Percentiles rank a stretch among this genome's conserved stretches.
phyloP scores from a whole-genome alignment of 495 filamentous ascomycete species.

The Bacidia rubella region DNA sequence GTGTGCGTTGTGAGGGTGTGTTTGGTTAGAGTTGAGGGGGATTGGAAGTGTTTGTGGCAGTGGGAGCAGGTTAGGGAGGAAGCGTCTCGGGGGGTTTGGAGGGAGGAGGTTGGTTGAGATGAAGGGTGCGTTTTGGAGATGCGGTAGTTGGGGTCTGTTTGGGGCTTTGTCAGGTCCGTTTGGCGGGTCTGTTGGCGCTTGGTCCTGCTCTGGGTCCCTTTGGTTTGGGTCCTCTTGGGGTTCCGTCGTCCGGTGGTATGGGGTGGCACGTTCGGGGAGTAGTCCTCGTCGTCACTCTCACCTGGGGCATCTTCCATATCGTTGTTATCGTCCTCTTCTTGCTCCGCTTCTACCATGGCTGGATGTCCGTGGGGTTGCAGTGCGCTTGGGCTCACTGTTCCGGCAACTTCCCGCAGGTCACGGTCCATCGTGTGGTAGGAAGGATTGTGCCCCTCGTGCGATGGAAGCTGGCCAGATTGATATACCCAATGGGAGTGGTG shows the following conservation, averaged over 20 bases:
- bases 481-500: background rate
- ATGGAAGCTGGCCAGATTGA: background rate
- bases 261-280: background rate
- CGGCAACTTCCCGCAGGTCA: background rate
- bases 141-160: background rate
- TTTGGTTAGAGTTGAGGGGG: constrained; percentile 15
- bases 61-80: constrained; percentile 7
- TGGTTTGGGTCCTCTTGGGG: background rate
- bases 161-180: background rate
- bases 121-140: constrained; percentile 2
- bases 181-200: constrained; percentile 4
- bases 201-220: background rate
- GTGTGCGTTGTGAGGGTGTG: constrained; percentile 25
- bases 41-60: constrained; percentile 10
- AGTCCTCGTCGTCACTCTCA: constrained; percentile 14
- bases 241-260: background rate
- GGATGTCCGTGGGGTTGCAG: background rate
- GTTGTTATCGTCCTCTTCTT: constrained; percentile 11
- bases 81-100: background rate
- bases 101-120: background rate
- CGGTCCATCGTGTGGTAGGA: background rate
- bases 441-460: background rate
- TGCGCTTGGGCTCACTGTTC: constrained; percentile 1
- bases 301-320: constrained; percentile 10
- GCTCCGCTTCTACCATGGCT: constrained; percentile 1